A percentile compares a stretch with the other conserved stretches of the same genome.
These are phyloP conservation scores for Plasmodium reichenowi DNA, from an alignment of 169 alveolate species.

Conservation along the genomic window DNA sequence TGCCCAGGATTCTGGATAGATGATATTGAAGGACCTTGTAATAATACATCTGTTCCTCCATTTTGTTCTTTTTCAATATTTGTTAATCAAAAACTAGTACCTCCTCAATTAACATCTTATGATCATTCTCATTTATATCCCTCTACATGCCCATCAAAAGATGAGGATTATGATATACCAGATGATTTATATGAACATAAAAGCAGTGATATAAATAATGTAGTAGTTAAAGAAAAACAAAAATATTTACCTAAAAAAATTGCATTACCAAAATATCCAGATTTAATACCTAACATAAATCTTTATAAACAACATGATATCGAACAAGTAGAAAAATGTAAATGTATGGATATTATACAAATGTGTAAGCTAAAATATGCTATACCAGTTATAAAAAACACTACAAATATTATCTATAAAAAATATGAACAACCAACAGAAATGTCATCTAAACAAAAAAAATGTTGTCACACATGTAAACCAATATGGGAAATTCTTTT, in stretches of 20 bases:
- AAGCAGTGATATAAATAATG: not conserved
- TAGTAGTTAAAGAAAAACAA: constrained; percentile 12
- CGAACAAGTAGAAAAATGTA: constrained; percentile 15
- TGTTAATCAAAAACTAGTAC: constrained; percentile 84
- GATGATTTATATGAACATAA: constrained; percentile 60
- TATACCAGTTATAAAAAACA: constrained; percentile 15
- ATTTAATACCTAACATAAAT: constrained; percentile 18
- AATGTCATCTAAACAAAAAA: constrained; percentile 12
- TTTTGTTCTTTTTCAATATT: constrained; percentile 89
- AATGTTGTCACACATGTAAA: constrained; percentile 39
- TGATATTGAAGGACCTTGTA: constrained; percentile 84
- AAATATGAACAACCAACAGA: constrained; percentile 33
- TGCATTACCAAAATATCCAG: constrained; percentile 23
- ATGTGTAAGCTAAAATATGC: constrained; percentile 37
- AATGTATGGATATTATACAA: constrained; percentile 17
- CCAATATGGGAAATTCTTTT: constrained; percentile 38
- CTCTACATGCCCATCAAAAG: constrained; percentile 81
- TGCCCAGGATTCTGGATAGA: constrained; percentile 92
- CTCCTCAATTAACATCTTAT: constrained; percentile 88
- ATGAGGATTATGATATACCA: constrained; percentile 27
- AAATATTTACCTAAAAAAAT: not conserved
- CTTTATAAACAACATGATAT: not conserved
- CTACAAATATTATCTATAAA: not conserved
- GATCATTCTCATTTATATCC: constrained; percentile 88
- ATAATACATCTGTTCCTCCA: constrained; percentile 88